Base-by-base conservation (phyloP, 495 filamentous ascomycete genomes). In the Penicillium coffeae region DNA sequence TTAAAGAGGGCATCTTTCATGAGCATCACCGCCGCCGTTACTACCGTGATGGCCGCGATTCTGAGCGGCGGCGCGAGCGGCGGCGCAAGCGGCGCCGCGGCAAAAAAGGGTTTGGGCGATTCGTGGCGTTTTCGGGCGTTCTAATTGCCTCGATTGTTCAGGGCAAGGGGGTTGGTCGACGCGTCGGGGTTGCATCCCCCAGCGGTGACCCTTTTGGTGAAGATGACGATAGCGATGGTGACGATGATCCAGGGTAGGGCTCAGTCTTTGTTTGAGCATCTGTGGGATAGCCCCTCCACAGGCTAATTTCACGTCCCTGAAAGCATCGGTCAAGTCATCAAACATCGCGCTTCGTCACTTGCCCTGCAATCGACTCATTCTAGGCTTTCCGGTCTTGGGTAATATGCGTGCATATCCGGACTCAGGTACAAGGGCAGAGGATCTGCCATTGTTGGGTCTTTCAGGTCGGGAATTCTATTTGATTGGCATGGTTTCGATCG, bases 1-100 rank as follows among this genome's bases (percentile, higher is more conserved):
- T 75, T 92, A 79, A 92, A 85, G 71, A 75, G 74, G 78, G 72
- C 73, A 57, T 81, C 57, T 59, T 71, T 58, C 58, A 69, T 54
- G 68, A 78, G 51, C 56, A 69, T 59, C 52, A 70, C 57, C 74
- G 68, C 63, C 62, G 65, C 38, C 69, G 47, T 70, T 64, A 66
- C 53, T 54, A 54, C 45, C 45, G 60, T 66, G 68, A 73, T 66
- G 68, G 58, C 49, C 66, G 70, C 55, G 72, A 72, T 52, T 68
- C 62, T 56, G 50, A 69, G 60, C 63, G 55, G 53, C 65, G 68
- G n/a, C n/a, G n/a, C n/a, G n/a, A n/a, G n/a, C n/a, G n/a, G n/a
- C n/a, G 25, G 51, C 68, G 55, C 50, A 55, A 69, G 37, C 57
- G 54, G 55, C 66, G 64, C 48, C 64, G 69, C 45, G 51, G 63